Percentiles rank a stretch among this genome's conserved stretches.
These are phyloP conservation scores for Cytospora paraplurivora DNA, from an alignment of 2,329 filamentous ascomycete species.

Conservation along the genomic window DNA sequence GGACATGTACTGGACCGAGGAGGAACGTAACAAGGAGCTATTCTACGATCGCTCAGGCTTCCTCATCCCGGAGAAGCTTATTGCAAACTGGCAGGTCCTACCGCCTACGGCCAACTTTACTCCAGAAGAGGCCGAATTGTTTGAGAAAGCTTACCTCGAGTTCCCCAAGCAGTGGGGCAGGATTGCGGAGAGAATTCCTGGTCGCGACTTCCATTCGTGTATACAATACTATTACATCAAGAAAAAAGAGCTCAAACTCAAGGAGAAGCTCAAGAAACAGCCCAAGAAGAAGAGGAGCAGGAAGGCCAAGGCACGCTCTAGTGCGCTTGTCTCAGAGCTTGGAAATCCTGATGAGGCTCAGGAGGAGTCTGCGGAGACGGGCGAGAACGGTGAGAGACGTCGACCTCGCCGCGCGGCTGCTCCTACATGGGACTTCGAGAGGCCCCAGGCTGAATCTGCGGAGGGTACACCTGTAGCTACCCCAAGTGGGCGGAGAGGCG, in stretches of 20 bases:
- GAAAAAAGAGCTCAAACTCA: conserved; percentile 73
- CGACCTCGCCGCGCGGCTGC: conserved; percentile 67
- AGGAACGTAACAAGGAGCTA: conserved; percentile 59
- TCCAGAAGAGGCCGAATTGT: conserved; percentile 66
- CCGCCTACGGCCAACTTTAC: conserved; percentile 76
- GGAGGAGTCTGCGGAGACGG: conserved; percentile 58
- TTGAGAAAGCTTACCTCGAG: conserved; percentile 75
- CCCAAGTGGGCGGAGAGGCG: conserved; percentile 53
- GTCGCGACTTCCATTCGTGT: conserved; percentile 74
- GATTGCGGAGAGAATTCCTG: conserved; percentile 67
- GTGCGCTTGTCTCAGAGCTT: conserved; percentile 67
- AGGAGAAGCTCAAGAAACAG: conserved; percentile 72
- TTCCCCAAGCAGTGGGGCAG: conserved; percentile 82
- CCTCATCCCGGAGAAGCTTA: conserved; percentile 65
- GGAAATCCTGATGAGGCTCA: conserved; percentile 60
- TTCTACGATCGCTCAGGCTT: conserved; percentile 69
- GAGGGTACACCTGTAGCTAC: conserved; percentile 53
- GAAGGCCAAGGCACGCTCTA: conserved; percentile 61
- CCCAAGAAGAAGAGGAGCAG: conserved; percentile 58
- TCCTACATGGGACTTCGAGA: conserved; percentile 70
- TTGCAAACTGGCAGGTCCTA: conserved; percentile 71
- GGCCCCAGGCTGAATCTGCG: conserved; percentile 37
- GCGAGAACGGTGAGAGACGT: conserved; percentile 62
- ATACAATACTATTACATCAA: conserved; percentile 87
- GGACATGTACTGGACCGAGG: conserved; percentile 64